Evolutionary conservation across 306 rosid genomes (phyloP), one percentile per base, ranked within the genome.

Genomic region (Corylus americana): DNA sequence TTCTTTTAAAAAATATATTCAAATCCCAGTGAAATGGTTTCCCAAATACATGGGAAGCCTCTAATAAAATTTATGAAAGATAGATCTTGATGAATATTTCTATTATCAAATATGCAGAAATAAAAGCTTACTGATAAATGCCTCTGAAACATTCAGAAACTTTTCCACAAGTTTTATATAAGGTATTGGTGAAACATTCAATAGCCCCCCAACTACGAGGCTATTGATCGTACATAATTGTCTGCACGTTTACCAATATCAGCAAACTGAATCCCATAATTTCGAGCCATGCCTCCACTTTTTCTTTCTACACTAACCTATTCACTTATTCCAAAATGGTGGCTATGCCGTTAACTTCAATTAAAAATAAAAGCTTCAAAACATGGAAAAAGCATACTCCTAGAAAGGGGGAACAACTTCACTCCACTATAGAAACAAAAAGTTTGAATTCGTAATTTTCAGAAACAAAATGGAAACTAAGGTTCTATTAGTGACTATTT

Each of bases 251-350:
- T 64, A 5, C 47, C 45, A 64, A 35, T 35, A 64, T 64, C 48
- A 64, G 70, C 9, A 37, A 62, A 64, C 70, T 35, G 47, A 64
- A 35, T 64, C 70, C 47, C 47, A 64, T 35, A 64, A 35, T 31
- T 35, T 64, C 18, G 11, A 35, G 13, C 47, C 70, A 31, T 1
- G 35, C 20, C 47, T 64, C 70, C 47, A 7, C 20, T 35, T 35
- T 64, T 64, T 3, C 44, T 64, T 35, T 37, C 48, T 35, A 64
- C 11, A 10, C 13, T 35, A 35, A 64, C 18, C 70, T 3, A 63
- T 63, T 16, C 39, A 45, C 70, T 29, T 7, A 63, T 7, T 31
- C 45, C 17, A 27, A 27, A 25, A 61, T 61, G 39, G 45, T 42
- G 45, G 45, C 45, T 42, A 42, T 42, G 45, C 45, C 7, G 44